Evolutionary conservation across 371 early-diverging fungal species (phyloP), one percentile per base, ranked within the genome.

Genomic region (Rhizopus delemar): DNA sequence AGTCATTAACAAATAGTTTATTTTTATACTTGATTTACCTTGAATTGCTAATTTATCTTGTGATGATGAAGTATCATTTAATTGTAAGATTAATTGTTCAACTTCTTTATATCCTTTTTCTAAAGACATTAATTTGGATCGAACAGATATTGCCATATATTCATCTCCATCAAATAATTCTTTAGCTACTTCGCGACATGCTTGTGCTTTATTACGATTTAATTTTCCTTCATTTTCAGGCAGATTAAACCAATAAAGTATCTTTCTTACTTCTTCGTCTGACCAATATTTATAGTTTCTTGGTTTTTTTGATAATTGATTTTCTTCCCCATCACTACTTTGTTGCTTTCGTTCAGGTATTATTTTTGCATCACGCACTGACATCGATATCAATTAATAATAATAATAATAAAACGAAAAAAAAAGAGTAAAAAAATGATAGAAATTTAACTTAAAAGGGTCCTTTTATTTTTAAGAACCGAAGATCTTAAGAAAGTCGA

Each of bases 231-330:
- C 66, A 36, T 65, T 65, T 41, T 60, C 66, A 16, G 66, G 66
- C 22, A 60, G 46, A 11, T 53, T 65, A 3, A 65, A 41, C 66
- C 66, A 65, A 16, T 53, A 22, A 15, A 65, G 41, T 29, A 65
- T 65, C 36, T 52, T 65, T 46, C 36, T 56, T 3, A 65, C 57
- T 65, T 65, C 66, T 5, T 65, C 61, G 43, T 65, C 66, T n/a
- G 66, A 65, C 66, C 66, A 65, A 22, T 65, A 65, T 41, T 65
- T 65, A 34, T 65, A 65, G 41, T 65, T 65, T 28, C 66, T 45
- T 9, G 66, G 66, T 35, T 65, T 65, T 43, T 65, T 65, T 39
- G 41, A 39, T 35, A 39, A 31, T 31, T 53, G 22, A 13, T 16
- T 53, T 53, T 53, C 39, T 53, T 53, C 53, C 28, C 41, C 41